phyloP scores from a whole-genome alignment of 108 stramenopile genomes.

The Poteriospumella lacustris region DNA sequence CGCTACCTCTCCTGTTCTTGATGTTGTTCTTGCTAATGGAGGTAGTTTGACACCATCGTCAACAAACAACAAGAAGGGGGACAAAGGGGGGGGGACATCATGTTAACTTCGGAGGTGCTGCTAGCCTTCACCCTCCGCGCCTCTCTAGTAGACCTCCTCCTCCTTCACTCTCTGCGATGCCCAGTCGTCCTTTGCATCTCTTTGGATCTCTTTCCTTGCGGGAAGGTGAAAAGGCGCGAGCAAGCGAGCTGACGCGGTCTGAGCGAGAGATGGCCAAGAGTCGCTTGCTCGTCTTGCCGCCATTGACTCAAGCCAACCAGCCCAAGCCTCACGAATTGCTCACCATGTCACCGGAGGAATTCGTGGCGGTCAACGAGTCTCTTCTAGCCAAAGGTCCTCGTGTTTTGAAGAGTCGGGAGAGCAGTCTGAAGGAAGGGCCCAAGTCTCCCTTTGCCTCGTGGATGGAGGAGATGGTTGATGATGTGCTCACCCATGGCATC shows the following conservation, averaged over 20 bases:
- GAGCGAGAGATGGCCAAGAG: slow-evolving; percentile 6
- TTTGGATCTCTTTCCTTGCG: slow-evolving; percentile 7
- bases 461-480: slow-evolving; percentile 6
- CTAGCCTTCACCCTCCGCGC: slow-evolving; percentile 5
- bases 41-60: slow-evolving; percentile 6
- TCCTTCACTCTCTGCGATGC: slow-evolving; percentile 6
- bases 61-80: slow-evolving; percentile 7
- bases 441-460: slow-evolving; percentile 6
- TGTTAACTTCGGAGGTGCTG: slow-evolving; percentile 6
- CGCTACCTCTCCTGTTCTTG: slow-evolving; percentile 2
- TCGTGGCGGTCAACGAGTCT: slow-evolving; percentile 6
- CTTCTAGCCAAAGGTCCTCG: slow-evolving; percentile 6
- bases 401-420: slow-evolving; percentile 7
- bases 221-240: slow-evolving; percentile 6
- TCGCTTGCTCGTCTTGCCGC: slow-evolving; percentile 5
- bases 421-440: slow-evolving; percentile 5
- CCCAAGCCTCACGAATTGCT: slow-evolving; percentile 6
- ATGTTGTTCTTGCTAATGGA: slow-evolving; percentile 8
- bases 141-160: slow-evolving; percentile 6
- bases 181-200: slow-evolving; percentile 6
- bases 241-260: slow-evolving; percentile 5
- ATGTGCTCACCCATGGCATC: slow-evolving; percentile 6
- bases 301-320: slow-evolving; percentile 6
- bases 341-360: slow-evolving; percentile 6
- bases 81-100: not conserved